Evolutionary conservation across 495 filamentous ascomycete species (phyloP).

Genomic region (Xylaria nigripes): DNA sequence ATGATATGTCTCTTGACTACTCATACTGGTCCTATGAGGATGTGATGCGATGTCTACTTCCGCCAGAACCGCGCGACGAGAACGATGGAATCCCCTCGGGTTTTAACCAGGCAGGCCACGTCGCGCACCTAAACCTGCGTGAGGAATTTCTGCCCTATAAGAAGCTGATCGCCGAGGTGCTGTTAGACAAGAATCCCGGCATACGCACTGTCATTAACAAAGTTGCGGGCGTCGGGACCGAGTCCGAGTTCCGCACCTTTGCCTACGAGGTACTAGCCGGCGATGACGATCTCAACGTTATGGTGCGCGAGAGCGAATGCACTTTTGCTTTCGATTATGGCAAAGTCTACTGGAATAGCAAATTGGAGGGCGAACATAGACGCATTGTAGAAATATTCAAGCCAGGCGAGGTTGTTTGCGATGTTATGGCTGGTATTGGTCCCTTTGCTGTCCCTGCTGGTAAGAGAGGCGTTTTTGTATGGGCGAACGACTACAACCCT

Average conservation of each 20-base stretch:
- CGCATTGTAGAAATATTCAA: slow-evolving; percentile 70
- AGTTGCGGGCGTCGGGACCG: slow-evolving; percentile 72
- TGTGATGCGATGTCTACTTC: slow-evolving; percentile 70
- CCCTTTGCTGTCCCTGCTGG: slow-evolving; percentile 92
- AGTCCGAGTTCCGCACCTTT: slow-evolving; percentile 87
- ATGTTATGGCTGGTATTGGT: slow-evolving; percentile 96
- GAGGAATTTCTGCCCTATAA: slow-evolving; percentile 74
- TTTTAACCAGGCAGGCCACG: slow-evolving; percentile 80
- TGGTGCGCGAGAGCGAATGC: slow-evolving; percentile 56
- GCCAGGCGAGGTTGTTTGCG: slow-evolving; percentile 80
- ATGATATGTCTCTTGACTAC: slow-evolving; percentile 69
- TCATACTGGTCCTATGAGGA: slow-evolving; percentile 79
- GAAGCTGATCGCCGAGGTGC: slow-evolving; percentile 68
- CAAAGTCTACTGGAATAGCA: slow-evolving; percentile 96
- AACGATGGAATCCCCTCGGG: slow-evolving; percentile 74
- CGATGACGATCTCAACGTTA: slow-evolving; percentile 68
- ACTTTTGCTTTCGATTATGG: slow-evolving; percentile 64
- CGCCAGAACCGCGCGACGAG: slow-evolving; percentile 46
- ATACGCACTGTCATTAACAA: slow-evolving; percentile 95
- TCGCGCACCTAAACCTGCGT: slow-evolving; percentile 88
- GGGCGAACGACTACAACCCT: slow-evolving; percentile 95
- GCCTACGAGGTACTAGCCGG: slow-evolving; percentile 86
- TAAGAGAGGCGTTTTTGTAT: slow-evolving; percentile 84
- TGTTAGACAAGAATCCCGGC: slow-evolving; percentile 74
- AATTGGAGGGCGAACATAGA: slow-evolving; percentile 80